These are phyloP conservation scores for Amaranthus tricolor DNA, from an alignment of 179 eudicot species.

Conservation along the genomic window DNA sequence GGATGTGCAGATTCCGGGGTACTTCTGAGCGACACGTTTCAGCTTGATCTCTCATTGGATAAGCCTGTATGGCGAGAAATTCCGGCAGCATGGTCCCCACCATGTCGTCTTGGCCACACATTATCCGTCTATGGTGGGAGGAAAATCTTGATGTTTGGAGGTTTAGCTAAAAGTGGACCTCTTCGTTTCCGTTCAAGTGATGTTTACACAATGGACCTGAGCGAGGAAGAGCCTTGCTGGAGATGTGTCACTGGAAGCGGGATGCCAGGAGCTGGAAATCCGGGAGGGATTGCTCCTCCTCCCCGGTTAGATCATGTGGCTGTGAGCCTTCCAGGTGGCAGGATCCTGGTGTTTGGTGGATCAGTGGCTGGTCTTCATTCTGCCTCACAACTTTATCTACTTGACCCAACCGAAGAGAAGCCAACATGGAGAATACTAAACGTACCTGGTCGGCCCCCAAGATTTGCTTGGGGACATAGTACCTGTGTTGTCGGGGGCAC, in stretches of 20 bases:
- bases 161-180: constrained; percentile 90
- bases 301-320: constrained; percentile 96
- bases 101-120: constrained; percentile 92
- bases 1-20: constrained; percentile 98
- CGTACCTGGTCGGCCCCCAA: constrained; percentile 86
- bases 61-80: constrained; percentile 91
- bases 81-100: constrained; percentile 88
- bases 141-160: constrained; percentile 95
- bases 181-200: constrained; percentile 92
- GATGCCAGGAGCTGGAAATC: constrained; percentile 95
- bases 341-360: constrained; percentile 92
- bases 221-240: constrained; percentile 96
- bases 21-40: constrained; percentile 83
- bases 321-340: constrained; percentile 88
- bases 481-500: constrained; percentile 96
- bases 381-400: constrained; percentile 91
- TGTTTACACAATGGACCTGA: constrained; percentile 90
- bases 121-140: constrained; percentile 88
- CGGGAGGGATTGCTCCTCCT: constrained; percentile 90
- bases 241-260: constrained; percentile 83
- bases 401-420: constrained; percentile 92
- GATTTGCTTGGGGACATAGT: constrained; percentile 98
- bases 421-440: constrained; percentile 92
- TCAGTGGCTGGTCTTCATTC: constrained; percentile 98
- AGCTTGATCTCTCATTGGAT: constrained; percentile 92